Evolutionary conservation across 257 asterid genomes (phyloP).

Genomic region (Catharanthus roseus): DNA sequence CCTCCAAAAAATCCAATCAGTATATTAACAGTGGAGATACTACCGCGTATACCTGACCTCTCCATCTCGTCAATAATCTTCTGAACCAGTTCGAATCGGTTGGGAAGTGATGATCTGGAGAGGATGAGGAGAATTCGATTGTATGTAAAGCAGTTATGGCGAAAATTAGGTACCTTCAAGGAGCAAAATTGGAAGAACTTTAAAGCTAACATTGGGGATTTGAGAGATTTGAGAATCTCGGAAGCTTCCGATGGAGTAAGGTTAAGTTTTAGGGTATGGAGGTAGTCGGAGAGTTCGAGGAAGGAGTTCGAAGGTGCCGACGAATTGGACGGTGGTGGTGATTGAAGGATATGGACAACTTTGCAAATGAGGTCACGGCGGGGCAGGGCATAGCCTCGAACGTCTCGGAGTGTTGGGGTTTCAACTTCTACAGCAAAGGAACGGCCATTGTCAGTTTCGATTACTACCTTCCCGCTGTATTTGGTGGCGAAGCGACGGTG

Average conservation of each 20-base stretch:
- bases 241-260: constrained; percentile 71
- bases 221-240: constrained; percentile 65
- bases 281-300: constrained; percentile 57
- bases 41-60: constrained; percentile 34
- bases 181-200: constrained; percentile 74
- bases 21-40: constrained; percentile 77
- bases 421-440: constrained; percentile 63
- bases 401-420: constrained; percentile 50
- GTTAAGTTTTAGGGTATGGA: constrained; percentile 38
- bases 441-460: constrained; percentile 51
- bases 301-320: constrained; percentile 43
- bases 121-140: constrained; percentile 66
- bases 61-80: constrained; percentile 39
- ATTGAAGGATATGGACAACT: constrained; percentile 55
- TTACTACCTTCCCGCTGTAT: constrained; percentile 66
- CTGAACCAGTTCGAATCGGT: constrained; percentile 43
- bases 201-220: constrained; percentile 63
- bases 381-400: constrained; percentile 84
- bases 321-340: constrained; percentile 33
- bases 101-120: constrained; percentile 46
- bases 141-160: constrained; percentile 78
- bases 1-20: constrained; percentile 54
- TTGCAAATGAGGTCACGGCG: constrained; percentile 84
- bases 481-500: constrained; percentile 70
- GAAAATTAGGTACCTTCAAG: constrained; percentile 44